phyloP scores from a whole-genome alignment of 495 filamentous ascomycete genomes.

The Letharia lupina region DNA sequence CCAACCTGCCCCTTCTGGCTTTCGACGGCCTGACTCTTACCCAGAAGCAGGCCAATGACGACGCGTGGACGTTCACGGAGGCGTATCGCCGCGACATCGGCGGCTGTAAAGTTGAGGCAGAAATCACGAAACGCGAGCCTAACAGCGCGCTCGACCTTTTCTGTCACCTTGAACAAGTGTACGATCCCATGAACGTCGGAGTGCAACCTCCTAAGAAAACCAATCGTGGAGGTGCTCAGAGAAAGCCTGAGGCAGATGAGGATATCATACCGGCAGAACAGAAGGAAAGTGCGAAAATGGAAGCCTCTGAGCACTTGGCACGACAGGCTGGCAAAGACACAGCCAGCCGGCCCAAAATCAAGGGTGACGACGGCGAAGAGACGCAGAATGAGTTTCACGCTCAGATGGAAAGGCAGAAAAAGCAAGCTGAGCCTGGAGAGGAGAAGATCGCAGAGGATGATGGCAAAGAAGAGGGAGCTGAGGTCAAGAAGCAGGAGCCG shows the following conservation, averaged over 20 bases:
- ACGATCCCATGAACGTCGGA: conserved; percentile 12
- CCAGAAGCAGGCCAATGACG: conserved; percentile 13
- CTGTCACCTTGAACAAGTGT: conserved; percentile 26
- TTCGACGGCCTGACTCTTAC: conserved; percentile 30
- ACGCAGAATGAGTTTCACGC: conserved; percentile 11
- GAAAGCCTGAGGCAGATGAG: background rate
- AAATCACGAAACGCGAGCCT: conserved; percentile 13
- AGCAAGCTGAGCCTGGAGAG: background rate
- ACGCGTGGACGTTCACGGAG: conserved; percentile 29
- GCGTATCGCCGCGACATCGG: conserved; percentile 35
- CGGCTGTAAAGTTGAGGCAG: conserved; percentile 25
- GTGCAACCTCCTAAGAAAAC: background rate
- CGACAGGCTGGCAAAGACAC: conserved; percentile 11
- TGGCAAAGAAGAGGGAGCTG: background rate
- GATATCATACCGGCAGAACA: conserved; percentile 14
- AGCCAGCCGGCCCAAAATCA: background rate
- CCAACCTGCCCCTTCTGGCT: conserved; percentile 33
- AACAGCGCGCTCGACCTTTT: conserved; percentile 30
- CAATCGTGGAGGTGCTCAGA: background rate
- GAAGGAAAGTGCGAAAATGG: conserved; percentile 13
- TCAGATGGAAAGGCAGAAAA: conserved; percentile 16
- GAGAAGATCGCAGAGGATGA: background rate
- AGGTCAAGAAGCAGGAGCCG: background rate
- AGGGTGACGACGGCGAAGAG: conserved; percentile 8
- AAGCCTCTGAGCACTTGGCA: conserved; percentile 18